phyloP scores from a whole-genome alignment of 1,139 yeast species.

The Hyphopichia wangnamkhiaoensis region DNA sequence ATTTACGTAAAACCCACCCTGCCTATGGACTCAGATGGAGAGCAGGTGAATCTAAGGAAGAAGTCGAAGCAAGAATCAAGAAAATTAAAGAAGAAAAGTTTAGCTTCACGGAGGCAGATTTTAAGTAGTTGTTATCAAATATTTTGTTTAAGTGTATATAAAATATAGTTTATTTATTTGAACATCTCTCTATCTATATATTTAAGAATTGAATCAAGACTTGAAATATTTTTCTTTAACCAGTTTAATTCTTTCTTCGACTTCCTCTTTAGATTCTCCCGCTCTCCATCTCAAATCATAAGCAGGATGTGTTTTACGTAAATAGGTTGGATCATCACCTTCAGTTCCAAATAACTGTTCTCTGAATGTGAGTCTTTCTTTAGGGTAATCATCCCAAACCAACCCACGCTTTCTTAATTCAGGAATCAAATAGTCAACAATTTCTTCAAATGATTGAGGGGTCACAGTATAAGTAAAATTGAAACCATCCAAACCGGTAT shows the following conservation, averaged over 20 bases:
- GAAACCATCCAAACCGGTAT: conserved; percentile 31
- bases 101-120: neutral
- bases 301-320: conserved; percentile 36
- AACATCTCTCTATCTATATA: neutral
- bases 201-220: conserved; percentile 25
- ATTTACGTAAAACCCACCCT: conserved; percentile 30
- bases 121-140: neutral
- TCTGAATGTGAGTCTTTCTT: conserved; percentile 22
- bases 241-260: conserved; percentile 20
- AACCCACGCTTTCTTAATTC: conserved; percentile 26
- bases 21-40: conserved; percentile 43
- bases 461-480: conserved; percentile 28
- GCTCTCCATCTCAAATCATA: conserved; percentile 40
- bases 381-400: conserved; percentile 31
- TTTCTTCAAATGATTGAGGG: conserved; percentile 29
- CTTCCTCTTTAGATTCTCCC: conserved; percentile 38
- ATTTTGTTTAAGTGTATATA: too few species aligned
- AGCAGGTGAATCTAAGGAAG: conserved; percentile 35
- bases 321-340: conserved; percentile 21
- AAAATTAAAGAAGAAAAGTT: conserved; percentile 2
- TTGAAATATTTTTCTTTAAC: neutral
- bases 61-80: conserved; percentile 25
- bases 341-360: conserved; percentile 27
- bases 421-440: conserved; percentile 27
- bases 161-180: too few species aligned